Evolutionary conservation across 345 rosid genomes (phyloP).

Genomic region (Salix brachista): DNA sequence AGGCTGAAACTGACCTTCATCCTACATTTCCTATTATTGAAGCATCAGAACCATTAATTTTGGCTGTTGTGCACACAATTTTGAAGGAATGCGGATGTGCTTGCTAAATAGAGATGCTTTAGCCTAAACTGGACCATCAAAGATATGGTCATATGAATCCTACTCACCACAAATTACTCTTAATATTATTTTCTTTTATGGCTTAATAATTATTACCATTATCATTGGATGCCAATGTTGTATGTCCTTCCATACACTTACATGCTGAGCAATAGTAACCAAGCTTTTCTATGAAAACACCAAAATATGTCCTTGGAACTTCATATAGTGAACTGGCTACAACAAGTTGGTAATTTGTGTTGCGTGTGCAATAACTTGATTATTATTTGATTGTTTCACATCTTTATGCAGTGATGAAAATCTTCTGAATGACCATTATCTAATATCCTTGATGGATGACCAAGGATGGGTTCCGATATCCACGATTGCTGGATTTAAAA

Average conservation of each 20-base stretch:
- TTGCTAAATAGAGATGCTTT: neutral
- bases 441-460: constrained; percentile 81
- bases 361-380: neutral
- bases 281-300: neutral
- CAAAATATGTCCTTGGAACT: neutral
- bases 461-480: constrained; percentile 85
- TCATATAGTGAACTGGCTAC: neutral
- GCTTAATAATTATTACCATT: neutral
- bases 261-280: neutral
- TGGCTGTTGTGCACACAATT: neutral
- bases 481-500: constrained; percentile 72
- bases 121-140: neutral
- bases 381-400: constrained; percentile 7
- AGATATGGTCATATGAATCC: neutral
- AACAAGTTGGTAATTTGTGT: neutral
- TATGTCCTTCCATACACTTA: neutral
- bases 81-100: neutral
- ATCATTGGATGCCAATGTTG: neutral
- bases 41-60: neutral
- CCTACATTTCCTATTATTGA: neutral
- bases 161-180: neutral
- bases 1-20: neutral
- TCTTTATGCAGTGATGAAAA: constrained; percentile 74
- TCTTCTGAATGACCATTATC: constrained; percentile 60
- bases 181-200: neutral